Evolutionary conservation across 1,284 basidiomycete genomes (phyloP).

Genomic region (Tetrapyrgos nigripes): DNA sequence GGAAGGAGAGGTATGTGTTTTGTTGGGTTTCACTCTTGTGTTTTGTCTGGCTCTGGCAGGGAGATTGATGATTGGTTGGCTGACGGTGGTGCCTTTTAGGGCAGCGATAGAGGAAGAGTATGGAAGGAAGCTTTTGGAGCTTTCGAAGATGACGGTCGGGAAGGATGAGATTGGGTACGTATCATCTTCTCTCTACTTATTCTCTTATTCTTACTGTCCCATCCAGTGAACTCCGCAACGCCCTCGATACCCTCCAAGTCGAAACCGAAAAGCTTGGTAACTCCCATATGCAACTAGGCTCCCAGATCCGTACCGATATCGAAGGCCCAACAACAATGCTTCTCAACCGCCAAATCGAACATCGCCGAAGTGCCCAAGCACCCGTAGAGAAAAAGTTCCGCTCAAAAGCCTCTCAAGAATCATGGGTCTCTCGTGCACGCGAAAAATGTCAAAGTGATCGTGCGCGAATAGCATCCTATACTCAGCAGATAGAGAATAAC

Average conservation of each 20-base stretch:
- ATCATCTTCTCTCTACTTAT: background rate
- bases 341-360: conserved; percentile 52
- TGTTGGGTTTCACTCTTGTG: background rate
- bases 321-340: conserved; percentile 62
- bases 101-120: conserved; percentile 80
- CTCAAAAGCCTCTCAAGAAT: conserved; percentile 66
- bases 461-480: conserved; percentile 77
- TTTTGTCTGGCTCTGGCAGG: background rate
- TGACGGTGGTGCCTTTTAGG: conserved; percentile 31
- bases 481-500: conserved; percentile 72
- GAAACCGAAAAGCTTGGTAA: conserved; percentile 71
- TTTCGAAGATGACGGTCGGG: conserved; percentile 66
- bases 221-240: conserved; percentile 59
- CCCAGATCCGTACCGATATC: conserved; percentile 65
- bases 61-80: background rate
- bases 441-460: conserved; percentile 81
- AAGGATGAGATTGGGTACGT: conserved; percentile 73
- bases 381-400: conserved; percentile 72
- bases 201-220: background rate
- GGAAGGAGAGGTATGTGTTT: conserved; percentile 69
- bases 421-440: conserved; percentile 68
- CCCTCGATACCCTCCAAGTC: conserved; percentile 60
- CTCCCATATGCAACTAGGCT: conserved; percentile 55
- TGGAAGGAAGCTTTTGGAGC: conserved; percentile 67
- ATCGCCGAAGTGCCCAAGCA: conserved; percentile 57